Evolutionary conservation across 164 flowering plant genomes (phyloP).

Genomic region (Aristolochia contorta): DNA sequence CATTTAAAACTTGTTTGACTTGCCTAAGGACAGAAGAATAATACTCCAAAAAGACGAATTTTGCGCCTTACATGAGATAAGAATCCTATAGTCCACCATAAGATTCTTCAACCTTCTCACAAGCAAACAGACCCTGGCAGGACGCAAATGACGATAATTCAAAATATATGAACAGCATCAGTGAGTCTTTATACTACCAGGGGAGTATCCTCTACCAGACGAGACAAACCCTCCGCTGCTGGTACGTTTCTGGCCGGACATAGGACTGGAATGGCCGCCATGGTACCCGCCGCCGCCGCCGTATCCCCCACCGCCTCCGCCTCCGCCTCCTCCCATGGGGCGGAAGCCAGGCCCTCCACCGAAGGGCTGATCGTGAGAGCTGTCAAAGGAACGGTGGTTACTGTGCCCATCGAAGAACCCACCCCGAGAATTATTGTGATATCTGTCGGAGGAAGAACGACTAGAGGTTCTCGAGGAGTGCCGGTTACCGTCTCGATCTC

Average conservation of each 20-base stretch:
- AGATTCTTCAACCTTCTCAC: neutral
- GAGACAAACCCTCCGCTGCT: conserved; percentile 3
- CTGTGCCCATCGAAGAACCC: neutral
- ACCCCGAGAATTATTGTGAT: neutral
- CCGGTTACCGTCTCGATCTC: conserved; percentile 1
- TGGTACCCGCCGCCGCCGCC: no score
- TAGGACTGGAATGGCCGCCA: neutral
- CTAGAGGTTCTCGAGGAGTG: neutral
- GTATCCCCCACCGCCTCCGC: no score
- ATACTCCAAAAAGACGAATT: no score
- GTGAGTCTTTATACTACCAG: neutral
- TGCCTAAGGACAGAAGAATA: no score
- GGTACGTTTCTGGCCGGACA: conserved; percentile 1
- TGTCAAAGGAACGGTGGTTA: neutral
- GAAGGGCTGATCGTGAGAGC: neutral
- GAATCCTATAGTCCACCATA: neutral
- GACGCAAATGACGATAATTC: neutral
- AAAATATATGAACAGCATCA: neutral
- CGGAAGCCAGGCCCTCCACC: neutral
- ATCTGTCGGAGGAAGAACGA: neutral
- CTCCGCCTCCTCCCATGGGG: conserved; percentile 1
- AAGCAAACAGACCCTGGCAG: neutral
- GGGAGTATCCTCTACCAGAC: conserved; percentile 1
- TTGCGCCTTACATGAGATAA: no score
- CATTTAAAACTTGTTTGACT: no score